These are phyloP conservation scores for Lichtheimia corymbifera DNA, from an alignment of 371 early-diverging fungal genomes.

Conservation along the genomic window DNA sequence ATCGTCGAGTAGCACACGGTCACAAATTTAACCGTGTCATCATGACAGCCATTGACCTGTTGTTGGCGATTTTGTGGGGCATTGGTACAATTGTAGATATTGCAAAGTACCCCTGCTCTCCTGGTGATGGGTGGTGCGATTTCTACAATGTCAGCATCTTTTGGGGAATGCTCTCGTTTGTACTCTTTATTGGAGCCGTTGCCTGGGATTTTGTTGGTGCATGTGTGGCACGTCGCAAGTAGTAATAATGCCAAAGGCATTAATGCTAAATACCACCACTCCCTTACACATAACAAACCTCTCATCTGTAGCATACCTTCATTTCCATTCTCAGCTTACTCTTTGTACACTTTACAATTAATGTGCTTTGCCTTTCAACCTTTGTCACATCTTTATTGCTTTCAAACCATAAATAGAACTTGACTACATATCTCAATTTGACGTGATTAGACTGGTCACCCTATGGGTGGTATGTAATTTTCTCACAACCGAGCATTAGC, in stretches of 20 bases:
- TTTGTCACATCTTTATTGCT: too few species aligned
- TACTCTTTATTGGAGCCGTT: slow-evolving; percentile 42
- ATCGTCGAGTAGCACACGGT: slow-evolving; percentile 44
- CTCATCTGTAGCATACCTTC: slow-evolving; percentile 9
- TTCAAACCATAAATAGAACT: too few species aligned
- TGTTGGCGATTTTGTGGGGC: slow-evolving; percentile 56
- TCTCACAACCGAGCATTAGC: slow-evolving; percentile 21
- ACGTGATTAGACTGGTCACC: too few species aligned
- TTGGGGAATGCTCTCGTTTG: slow-evolving; percentile 52
- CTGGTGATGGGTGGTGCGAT: slow-evolving; percentile 57
- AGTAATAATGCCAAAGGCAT: neutral
- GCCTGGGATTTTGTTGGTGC: slow-evolving; percentile 56
- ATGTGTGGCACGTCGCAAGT: slow-evolving; percentile 22
- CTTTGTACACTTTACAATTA: too few species aligned
- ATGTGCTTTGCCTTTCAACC: too few species aligned
- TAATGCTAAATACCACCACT: too few species aligned
- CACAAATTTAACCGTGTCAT: slow-evolving; percentile 52
- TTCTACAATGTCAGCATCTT: slow-evolving; percentile 62
- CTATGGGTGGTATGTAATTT: too few species aligned
- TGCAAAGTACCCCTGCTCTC: slow-evolving; percentile 47
- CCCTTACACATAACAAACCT: neutral
- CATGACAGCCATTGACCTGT: slow-evolving; percentile 47
- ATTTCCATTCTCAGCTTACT: neutral
- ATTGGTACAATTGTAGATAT: slow-evolving; percentile 60
- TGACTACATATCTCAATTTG: too few species aligned